phyloP scores from a whole-genome alignment of 345 rosid species.

The Acer yangbiense region DNA sequence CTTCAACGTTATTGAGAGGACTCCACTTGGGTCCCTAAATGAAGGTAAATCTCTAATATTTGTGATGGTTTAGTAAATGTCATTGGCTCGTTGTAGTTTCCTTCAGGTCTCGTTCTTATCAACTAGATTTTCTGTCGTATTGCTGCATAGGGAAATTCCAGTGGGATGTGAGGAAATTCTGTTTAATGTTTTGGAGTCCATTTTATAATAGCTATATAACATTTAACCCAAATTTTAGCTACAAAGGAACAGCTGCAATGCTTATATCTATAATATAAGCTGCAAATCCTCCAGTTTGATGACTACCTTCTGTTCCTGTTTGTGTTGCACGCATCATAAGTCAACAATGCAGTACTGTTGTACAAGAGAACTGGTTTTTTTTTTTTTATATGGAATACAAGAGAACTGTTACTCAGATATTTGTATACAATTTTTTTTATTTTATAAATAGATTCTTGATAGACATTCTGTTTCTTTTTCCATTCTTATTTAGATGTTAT shows the following conservation, averaged over 20 bases:
- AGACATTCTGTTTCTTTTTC: background rate
- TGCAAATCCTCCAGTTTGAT: background rate
- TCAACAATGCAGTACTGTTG: background rate
- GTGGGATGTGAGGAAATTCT: conserved; percentile 1
- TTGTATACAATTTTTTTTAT: no score
- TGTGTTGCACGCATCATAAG: background rate
- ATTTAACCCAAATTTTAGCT: background rate
- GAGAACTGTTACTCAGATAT: no score
- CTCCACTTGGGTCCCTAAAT: conserved; percentile 62
- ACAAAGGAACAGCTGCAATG: background rate
- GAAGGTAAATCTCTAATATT: conserved; percentile 54
- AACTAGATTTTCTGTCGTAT: conserved; percentile 15
- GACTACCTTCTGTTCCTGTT: background rate
- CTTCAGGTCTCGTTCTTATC: background rate
- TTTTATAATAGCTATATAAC: background rate
- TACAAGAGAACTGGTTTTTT: background rate
- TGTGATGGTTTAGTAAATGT: background rate
- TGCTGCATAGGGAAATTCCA: conserved; percentile 8
- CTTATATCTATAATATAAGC: conserved; percentile 1
- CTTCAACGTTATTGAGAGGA: conserved; percentile 69
- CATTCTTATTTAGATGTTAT: background rate
- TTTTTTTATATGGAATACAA: no score
- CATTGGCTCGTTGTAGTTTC: conserved; percentile 3
- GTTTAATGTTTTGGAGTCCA: background rate
- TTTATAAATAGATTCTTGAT: no score